These are phyloP conservation scores for Tulasnella sp. DNA, from an alignment of 768 basidiomycete species.

Conservation along the genomic window DNA sequence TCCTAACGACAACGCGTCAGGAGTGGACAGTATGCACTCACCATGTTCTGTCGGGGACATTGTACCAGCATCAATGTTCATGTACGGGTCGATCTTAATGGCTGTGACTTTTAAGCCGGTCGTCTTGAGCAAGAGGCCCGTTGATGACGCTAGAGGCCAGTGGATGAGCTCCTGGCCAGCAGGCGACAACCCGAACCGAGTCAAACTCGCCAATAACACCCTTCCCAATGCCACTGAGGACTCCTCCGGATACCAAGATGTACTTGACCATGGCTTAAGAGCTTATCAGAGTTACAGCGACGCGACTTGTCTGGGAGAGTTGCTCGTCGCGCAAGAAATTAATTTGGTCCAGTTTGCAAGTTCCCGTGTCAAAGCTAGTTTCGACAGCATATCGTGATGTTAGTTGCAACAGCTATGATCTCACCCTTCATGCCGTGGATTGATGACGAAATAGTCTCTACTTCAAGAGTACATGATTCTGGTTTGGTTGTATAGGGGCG, in stretches of 20 bases:
- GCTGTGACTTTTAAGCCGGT: constrained; percentile 93
- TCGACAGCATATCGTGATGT: no score
- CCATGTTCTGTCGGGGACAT: constrained; percentile 99
- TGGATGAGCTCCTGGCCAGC: not conserved
- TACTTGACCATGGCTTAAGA: constrained; percentile 70
- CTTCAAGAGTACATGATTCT: no score
- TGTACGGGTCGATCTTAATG: constrained; percentile 99
- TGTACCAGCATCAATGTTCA: constrained; percentile 99
- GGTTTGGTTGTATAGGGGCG: no score
- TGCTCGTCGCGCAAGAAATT: no score
- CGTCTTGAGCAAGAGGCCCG: constrained; percentile 89
- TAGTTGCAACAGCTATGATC: no score
- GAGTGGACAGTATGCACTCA: constrained; percentile 31
- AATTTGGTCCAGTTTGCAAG: no score
- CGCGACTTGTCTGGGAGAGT: no score
- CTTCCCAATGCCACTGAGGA: constrained; percentile 98
- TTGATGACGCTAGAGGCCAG: constrained; percentile 75
- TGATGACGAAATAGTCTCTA: no score
- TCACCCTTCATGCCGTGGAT: no score
- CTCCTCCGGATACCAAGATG: constrained; percentile 92
- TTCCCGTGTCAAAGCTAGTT: no score
- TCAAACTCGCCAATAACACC: constrained; percentile 79
- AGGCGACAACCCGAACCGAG: not conserved
- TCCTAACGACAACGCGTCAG: not conserved
- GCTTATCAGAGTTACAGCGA: no score